Conservation (phyloP, 371 early-diverging fungal genomes). For the Blastocladiella emersonii region DNA sequence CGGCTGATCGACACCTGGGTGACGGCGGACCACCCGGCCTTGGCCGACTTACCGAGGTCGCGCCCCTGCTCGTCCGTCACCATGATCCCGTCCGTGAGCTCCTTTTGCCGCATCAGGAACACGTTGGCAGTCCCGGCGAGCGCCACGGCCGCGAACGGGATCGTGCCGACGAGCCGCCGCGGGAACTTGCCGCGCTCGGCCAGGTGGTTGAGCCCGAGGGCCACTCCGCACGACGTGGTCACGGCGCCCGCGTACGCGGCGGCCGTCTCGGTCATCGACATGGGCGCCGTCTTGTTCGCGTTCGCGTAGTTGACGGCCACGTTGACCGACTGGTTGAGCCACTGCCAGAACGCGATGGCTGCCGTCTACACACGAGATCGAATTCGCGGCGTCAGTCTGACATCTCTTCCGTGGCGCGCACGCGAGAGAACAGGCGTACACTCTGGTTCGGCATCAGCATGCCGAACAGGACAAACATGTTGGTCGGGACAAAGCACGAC, state of each 20-base stretch:
- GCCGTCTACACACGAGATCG: slow-evolving; percentile 36
- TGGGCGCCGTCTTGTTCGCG: slow-evolving; percentile 66
- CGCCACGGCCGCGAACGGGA: slow-evolving; percentile 69
- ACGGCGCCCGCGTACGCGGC: slow-evolving; percentile 57
- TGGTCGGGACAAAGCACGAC: slow-evolving; percentile 71
- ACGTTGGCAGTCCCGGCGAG: slow-evolving; percentile 62
- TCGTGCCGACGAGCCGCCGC: slow-evolving; percentile 24
- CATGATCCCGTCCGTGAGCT: slow-evolving; percentile 45
- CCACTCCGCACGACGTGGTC: slow-evolving; percentile 54
- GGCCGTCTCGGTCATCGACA: slow-evolving; percentile 50
- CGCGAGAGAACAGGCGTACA: slow-evolving; percentile 19
- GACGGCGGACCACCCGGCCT: slow-evolving; percentile 52
- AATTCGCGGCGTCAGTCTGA: no score
- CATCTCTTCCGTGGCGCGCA: no score
- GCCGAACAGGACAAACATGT: slow-evolving; percentile 61
- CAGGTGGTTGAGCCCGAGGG: slow-evolving; percentile 49
- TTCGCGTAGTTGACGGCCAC: slow-evolving; percentile 74
- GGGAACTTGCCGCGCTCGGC: slow-evolving; percentile 15
- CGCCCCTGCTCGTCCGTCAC: slow-evolving; percentile 47
- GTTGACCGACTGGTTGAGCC: slow-evolving; percentile 69
- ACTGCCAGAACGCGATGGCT: slow-evolving; percentile 66
- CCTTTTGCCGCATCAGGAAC: slow-evolving; percentile 72
- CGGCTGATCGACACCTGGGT: slow-evolving; percentile 62
- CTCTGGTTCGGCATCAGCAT: slow-evolving; percentile 71
- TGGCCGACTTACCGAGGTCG: slow-evolving; percentile 47